Base-by-base conservation (phyloP, 805 yeast genomes). In the Lachancea sp. region DNA sequence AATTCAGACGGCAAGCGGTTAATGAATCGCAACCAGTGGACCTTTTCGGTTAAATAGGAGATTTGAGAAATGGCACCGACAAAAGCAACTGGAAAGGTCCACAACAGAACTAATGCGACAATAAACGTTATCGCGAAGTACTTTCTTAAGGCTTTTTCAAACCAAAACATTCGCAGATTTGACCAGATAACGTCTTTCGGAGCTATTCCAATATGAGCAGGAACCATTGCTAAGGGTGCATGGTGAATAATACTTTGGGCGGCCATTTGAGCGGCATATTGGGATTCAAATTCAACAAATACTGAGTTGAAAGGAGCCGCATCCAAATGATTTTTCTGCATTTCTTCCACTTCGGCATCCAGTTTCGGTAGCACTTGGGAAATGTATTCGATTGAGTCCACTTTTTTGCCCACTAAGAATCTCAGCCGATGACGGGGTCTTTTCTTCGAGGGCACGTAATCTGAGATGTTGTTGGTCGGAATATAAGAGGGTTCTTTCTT, bases 31-130 rank as follows among this genome's bases (percentile, higher is more conserved):
- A 83, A 68, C 63, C 76, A 75, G 18, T 60, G 74, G 24, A 78
- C 51, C 47, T 74, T 74, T 42, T 77, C 68, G 5, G 80, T 80
- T 53, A 83, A 66, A 50, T 72, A 72, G 15, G 80, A 75, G 47
- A 83, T 63, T 54, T 82, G 82, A 3, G 89, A 81, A 43, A 83
- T 68, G 54, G 78, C 56, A 72, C 89, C 89, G 35, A 83, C 87
- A 58, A 83, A 78, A 2, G 89, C 81, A 29, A 81, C 87, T 11
- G 90, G 90, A 48, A 82, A 63, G 42, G 89, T 72, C 94, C 94
- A 83, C 50, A 79, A 65, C 22, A 78, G 55, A 38, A 81, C 68
- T 32, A 80, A 52, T 1, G 78, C 83, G 17, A 64, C 51, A 40
- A 82, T 73, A 2, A 76, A 77, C 12, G 75, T 67, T 25, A 64